These are phyloP conservation scores for Tylopilus vinaceipallidus DNA, from an alignment of 768 basidiomycete genomes.

Conservation along the genomic window DNA sequence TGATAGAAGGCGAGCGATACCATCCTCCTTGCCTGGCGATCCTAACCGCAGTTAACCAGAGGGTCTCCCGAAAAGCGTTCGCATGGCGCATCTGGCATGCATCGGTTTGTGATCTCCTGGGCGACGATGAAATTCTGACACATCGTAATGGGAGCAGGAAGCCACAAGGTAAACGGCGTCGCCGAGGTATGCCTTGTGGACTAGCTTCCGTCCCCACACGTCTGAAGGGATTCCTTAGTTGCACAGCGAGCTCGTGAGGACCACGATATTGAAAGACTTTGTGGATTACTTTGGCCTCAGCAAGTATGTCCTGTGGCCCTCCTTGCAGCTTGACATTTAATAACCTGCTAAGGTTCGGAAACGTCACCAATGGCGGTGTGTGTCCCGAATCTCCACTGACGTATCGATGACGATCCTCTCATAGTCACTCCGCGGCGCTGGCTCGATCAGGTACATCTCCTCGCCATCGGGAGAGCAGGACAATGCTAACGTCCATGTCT, in stretches of 20 bases:
- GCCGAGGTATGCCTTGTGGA: slow-evolving; percentile 58
- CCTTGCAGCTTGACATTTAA: slow-evolving; percentile 11
- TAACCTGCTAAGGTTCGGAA: slow-evolving; percentile 55
- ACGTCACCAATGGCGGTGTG: slow-evolving; percentile 92
- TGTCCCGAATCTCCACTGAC: slow-evolving; percentile 9
- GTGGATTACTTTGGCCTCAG: slow-evolving; percentile 88
- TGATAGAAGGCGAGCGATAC: slow-evolving; percentile 72
- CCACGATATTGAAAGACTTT: slow-evolving; percentile 86
- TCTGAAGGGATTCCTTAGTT: slow-evolving; percentile 40
- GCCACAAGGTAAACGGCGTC: slow-evolving; percentile 91
- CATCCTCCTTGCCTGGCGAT: background rate
- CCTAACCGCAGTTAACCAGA: slow-evolving; percentile 41
- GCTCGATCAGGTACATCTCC: slow-evolving; percentile 66
- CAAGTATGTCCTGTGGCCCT: slow-evolving; percentile 45
- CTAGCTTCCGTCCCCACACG: background rate
- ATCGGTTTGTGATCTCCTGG: slow-evolving; percentile 46
- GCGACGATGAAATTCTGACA: background rate
- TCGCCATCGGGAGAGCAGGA: background rate
- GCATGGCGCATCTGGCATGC: slow-evolving; percentile 91
- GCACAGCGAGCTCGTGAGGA: slow-evolving; percentile 85
- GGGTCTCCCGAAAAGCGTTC: slow-evolving; percentile 80
- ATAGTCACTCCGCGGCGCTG: slow-evolving; percentile 89
- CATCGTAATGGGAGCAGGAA: slow-evolving; percentile 40
- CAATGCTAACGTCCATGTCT: background rate
- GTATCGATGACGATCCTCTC: background rate